Base-by-base conservation (phyloP, 2,329 filamentous ascomycete genomes). In the Colletotrichum sp. region DNA sequence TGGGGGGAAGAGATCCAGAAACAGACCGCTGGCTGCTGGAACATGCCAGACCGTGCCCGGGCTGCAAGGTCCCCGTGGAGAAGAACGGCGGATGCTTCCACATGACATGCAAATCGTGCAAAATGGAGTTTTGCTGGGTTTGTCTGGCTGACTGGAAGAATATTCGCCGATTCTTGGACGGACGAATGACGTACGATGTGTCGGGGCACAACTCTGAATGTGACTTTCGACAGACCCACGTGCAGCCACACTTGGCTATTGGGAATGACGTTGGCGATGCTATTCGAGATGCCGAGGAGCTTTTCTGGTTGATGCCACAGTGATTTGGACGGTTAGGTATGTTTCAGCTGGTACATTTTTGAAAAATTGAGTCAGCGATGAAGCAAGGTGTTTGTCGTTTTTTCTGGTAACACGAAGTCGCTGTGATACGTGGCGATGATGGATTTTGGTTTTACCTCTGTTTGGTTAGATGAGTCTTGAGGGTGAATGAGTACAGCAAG, bases 21-120 rank as follows among this genome's bases (percentile, higher is more conserved):
- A 79, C 78, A 8, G 43, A 58, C 43, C 34, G 56, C 1, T 81
- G 80, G 79, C 60, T 81, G 18, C 65, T 56, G n/a, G 66, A 70
- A 10, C 76, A 81, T 52, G 77, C 80, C 8, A 82, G 82, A 66
- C 48, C 58, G 4, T 83, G 81, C 52, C 79, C 79, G 2, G 76
- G 78, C 4, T 83, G 80, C 73, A 73, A 76, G 1, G 70, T 77
- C 1, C 60, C 73, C n/a, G 69, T 81, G n/a, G 72, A 78, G 66
- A 82, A 81, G 61, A 67, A 75, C n/a, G 83, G 81, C 1, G 84
- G 84, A 0, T 86, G 84, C 73, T 84, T 84, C 73, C 84, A 85
- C 76, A 86, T 86, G 84, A 85, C 82, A 1, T 85, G 84, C 77
- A 75, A 80, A 13, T 80, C 81, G 60, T 86, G 84, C 78, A 79